Base-by-base conservation (phyloP, 352 stramenopile species). In the Phytophthora quininea region DNA sequence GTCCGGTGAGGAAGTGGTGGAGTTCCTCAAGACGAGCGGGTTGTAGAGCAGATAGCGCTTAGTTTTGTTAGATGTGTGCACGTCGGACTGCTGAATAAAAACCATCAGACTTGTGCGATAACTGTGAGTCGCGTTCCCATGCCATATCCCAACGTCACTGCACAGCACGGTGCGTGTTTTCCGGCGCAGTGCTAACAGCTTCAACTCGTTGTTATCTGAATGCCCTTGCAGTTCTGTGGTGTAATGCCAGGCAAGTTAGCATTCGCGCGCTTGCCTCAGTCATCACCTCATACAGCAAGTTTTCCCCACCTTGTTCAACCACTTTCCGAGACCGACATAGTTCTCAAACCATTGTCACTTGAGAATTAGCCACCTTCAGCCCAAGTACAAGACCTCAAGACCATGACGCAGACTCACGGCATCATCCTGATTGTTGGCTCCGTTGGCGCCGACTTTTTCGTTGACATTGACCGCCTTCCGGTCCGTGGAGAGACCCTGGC, bases 391-490 rank as follows among this genome's bases (percentile, higher is more conserved):
- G 9, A 14, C 3, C 19, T 24, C 35, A 37, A 62, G 35, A 59
- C 47, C 11, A 74, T 78, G 71, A 55, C 62, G 6, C 54, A 66
- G 24, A 61, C 58, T 52, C 37, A 40, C 29, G 46, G 58, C 7
- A 47, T 68, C 52, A 79, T 91, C 45, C 61, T 92, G 14, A 72
- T 90, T 35, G 72, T 92, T 12, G 81, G 81, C 29, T 90, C 80
- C 9, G 81, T 92, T 49, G 89, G 90, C 54, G 79, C 84, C 31
- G 81, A 92, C 66, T 79, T 89, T 54, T 72, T 90, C 38, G 70
- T 90, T 9, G 80, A 89, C 24, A 52, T 92, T 32, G 63, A 84
- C 33, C 81, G 80, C 5, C 61, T 90, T 37, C 81, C 84, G 4
- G 58, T 61, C 51, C 79, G 74, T 12, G 82, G 84, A 9, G 85